These are phyloP conservation scores for Rhodotorula glutinis DNA, from an alignment of 1,284 basidiomycete species.

Conservation along the genomic window DNA sequence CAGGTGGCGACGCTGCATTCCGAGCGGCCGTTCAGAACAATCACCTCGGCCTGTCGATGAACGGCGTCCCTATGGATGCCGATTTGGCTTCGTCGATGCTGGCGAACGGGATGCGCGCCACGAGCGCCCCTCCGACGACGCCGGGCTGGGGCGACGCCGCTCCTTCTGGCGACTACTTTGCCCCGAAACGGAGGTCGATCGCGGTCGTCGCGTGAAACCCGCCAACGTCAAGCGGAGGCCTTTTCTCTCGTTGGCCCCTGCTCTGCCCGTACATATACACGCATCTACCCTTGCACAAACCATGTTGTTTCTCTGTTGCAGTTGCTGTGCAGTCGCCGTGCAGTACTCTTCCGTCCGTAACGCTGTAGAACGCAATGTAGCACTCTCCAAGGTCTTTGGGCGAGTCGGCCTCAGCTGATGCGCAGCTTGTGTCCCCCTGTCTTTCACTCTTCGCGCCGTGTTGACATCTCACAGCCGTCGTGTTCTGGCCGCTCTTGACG, in stretches of 20 bases:
- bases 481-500: too few relatives aligned
- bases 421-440: too few relatives aligned
- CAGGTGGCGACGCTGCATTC: background rate
- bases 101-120: background rate
- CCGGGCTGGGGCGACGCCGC: conserved; percentile 13
- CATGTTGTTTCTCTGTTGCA: background rate
- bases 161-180: conserved; percentile 13
- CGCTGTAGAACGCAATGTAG: too few relatives aligned
- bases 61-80: background rate
- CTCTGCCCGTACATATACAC: background rate
- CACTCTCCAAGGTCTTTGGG: too few relatives aligned
- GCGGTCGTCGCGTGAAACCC: background rate
- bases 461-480: too few relatives aligned
- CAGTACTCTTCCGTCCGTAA: too few relatives aligned
- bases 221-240: background rate
- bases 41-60: background rate
- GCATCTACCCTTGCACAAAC: background rate
- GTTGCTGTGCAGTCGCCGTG: too few relatives aligned
- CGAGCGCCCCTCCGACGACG: conserved; percentile 17
- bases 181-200: conserved; percentile 4
- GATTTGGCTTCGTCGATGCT: background rate
- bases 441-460: too few relatives aligned
- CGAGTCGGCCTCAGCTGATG: too few relatives aligned
- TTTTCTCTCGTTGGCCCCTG: background rate
- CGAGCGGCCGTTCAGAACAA: background rate